phyloP scores from a whole-genome alignment of 148 eudicot genomes.

The Chenopodium album region DNA sequence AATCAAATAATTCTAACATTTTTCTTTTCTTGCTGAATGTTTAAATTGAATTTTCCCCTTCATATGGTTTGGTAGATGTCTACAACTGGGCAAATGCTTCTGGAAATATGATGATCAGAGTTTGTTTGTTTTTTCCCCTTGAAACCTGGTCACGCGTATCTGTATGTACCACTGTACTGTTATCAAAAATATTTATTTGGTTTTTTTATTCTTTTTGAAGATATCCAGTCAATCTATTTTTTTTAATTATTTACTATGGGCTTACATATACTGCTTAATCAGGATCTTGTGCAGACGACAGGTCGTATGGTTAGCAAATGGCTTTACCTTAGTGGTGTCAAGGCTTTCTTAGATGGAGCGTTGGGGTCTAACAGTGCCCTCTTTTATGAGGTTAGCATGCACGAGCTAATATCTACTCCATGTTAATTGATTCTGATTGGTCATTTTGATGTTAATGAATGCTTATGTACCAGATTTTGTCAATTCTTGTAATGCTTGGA shows the following conservation, averaged over 20 bases:
- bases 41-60: neutral
- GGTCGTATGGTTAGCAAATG: slow-evolving; percentile 71
- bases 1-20: neutral
- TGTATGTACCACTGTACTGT: slow-evolving; percentile 40
- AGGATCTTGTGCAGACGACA: slow-evolving; percentile 60
- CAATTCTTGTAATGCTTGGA: neutral
- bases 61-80: slow-evolving; percentile 62
- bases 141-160: slow-evolving; percentile 76
- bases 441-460: neutral
- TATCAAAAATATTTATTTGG: neutral
- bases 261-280: slow-evolving; percentile 20
- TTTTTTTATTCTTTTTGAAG: neutral
- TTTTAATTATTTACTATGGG: neutral
- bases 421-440: neutral
- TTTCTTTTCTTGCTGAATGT: neutral
- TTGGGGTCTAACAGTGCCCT: slow-evolving; percentile 96
- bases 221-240: neutral
- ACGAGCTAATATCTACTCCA: neutral
- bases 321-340: slow-evolving; percentile 90
- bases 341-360: slow-evolving; percentile 92
- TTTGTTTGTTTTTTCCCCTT: slow-evolving; percentile 86
- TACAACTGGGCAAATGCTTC: slow-evolving; percentile 78
- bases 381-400: slow-evolving; percentile 71
- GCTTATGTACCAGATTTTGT: neutral
- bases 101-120: slow-evolving; percentile 72